These are phyloP conservation scores for Pseudocercospora macadamiae DNA, from an alignment of 2,329 filamentous ascomycete species.

Conservation along the genomic window DNA sequence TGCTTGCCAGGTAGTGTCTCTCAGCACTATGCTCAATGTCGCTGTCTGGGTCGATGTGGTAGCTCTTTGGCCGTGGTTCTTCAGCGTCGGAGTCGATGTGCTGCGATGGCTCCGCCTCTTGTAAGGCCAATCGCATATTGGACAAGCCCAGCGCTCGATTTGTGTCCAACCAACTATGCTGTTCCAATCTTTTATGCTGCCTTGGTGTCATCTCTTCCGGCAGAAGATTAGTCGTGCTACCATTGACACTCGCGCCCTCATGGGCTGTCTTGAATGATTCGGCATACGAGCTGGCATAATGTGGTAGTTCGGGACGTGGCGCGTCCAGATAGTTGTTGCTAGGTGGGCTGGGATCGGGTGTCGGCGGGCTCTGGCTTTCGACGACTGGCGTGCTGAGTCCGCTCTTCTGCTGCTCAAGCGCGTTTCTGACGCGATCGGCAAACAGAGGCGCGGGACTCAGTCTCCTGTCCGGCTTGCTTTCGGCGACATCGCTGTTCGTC, in stretches of 20 bases:
- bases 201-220: slow-evolving; percentile 11
- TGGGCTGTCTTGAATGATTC: slow-evolving; percentile 52
- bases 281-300: slow-evolving; percentile 45
- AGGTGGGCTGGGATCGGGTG: slow-evolving; percentile 42
- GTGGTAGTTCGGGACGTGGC: slow-evolving; percentile 28
- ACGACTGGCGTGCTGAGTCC: slow-evolving; percentile 46
- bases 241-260: slow-evolving; percentile 44
- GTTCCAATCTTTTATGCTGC: slow-evolving; percentile 3
- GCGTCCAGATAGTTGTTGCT: slow-evolving; percentile 22
- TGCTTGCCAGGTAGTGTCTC: slow-evolving; percentile 13
- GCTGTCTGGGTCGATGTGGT: slow-evolving; percentile 28
- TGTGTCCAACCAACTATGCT: slow-evolving; percentile 15
- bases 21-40: slow-evolving; percentile 18
- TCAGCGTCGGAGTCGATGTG: slow-evolving; percentile 14
- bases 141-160: slow-evolving; percentile 14
- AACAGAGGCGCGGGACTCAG: slow-evolving; percentile 47
- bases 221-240: slow-evolving; percentile 25
- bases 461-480: slow-evolving; percentile 34
- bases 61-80: slow-evolving; percentile 22
- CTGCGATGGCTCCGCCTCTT: slow-evolving; percentile 9
- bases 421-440: slow-evolving; percentile 44
- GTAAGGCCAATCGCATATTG: slow-evolving; percentile 10
- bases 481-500: slow-evolving; percentile 31
- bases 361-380: slow-evolving; percentile 39
- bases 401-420: slow-evolving; percentile 44